phyloP scores from a whole-genome alignment of 345 rosid species.

The Salix exigua region DNA sequence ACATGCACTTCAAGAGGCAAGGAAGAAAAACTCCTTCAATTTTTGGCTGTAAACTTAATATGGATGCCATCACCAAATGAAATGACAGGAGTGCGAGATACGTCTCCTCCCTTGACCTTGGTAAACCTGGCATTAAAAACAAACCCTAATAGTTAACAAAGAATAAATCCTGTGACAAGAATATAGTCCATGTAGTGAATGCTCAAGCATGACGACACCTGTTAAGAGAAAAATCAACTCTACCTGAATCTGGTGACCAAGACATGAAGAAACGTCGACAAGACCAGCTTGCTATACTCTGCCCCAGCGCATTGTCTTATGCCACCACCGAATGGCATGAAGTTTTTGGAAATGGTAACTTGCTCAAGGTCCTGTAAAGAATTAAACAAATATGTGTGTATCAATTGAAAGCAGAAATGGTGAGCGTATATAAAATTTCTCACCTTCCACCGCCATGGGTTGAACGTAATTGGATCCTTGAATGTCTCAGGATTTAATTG shows the following conservation, averaged over 20 bases:
- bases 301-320: conserved; percentile 45
- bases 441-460: conserved; percentile 43
- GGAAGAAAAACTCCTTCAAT: not conserved
- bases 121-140: not conserved
- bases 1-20: not conserved
- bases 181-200: not conserved
- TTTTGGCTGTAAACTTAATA: not conserved
- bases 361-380: conserved; percentile 14
- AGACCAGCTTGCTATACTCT: conserved; percentile 36
- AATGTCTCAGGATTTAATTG: not conserved
- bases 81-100: not conserved
- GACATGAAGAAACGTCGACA: conserved; percentile 35
- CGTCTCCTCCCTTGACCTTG: not conserved
- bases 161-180: not conserved
- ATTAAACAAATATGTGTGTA: not conserved
- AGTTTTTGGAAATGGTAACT: conserved; percentile 27
- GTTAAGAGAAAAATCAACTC: not conserved
- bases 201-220: not conserved
- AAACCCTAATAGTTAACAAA: not conserved
- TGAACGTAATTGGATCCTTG: not conserved
- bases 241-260: conserved; percentile 18
- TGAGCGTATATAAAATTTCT: not conserved
- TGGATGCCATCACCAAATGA: not conserved
- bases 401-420: not conserved
- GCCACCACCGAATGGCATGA: conserved; percentile 51